These are phyloP conservation scores for Colletotrichum tropicicola DNA, from an alignment of 2,329 filamentous ascomycete genomes.

Conservation along the genomic window DNA sequence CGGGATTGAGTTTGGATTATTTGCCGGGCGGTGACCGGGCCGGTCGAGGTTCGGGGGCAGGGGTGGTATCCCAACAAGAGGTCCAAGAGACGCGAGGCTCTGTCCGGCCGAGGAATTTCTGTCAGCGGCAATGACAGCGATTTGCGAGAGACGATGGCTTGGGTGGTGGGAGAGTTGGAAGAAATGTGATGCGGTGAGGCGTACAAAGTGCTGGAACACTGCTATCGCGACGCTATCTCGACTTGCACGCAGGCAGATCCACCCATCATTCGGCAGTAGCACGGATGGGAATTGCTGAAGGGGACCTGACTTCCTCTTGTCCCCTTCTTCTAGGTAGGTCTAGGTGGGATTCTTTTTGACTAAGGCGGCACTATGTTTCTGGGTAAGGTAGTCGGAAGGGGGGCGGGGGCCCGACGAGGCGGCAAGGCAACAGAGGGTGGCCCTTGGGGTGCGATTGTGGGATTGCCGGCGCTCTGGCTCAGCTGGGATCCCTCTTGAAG, in stretches of 20 bases:
- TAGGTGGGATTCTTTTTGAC: not conserved
- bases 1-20: conserved; percentile 3
- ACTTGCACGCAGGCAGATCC: conserved; percentile 24
- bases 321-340: not conserved
- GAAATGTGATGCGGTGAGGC: conserved; percentile 10
- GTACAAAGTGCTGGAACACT: conserved; percentile 13
- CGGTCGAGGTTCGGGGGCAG: conserved; percentile 13
- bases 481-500: conserved; percentile 2
- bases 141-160: not conserved
- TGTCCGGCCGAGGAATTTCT: not conserved
- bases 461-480: not conserved
- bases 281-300: conserved; percentile 9
- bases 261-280: conserved; percentile 24
- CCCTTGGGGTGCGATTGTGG: not conserved
- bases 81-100: not conserved
- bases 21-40: conserved; percentile 5
- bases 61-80: not conserved
- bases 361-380: conserved; percentile 5
- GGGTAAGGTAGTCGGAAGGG: not conserved
- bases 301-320: not conserved
- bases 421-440: not conserved
- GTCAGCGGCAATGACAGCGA: not conserved
- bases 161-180: not conserved
- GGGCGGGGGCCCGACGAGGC: not conserved
- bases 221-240: conserved; percentile 26